Conservation (phyloP, 441 rosid genomes). For the Erodium texanum region DNA sequence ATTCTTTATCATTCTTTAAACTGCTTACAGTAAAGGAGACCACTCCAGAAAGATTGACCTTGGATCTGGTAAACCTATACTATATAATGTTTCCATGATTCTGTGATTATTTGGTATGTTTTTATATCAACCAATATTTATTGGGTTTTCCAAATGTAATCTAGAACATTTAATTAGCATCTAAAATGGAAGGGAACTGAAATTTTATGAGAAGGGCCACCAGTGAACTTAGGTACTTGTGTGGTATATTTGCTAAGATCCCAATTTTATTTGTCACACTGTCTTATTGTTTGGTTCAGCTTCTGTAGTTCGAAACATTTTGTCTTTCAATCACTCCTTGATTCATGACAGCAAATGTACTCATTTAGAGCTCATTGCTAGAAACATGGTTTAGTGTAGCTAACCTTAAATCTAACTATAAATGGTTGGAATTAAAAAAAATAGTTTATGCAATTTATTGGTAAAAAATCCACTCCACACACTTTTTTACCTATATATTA, state of each 20-base stretch:
- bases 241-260: not conserved
- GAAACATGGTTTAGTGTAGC: not conserved
- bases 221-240: not conserved
- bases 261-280: not conserved
- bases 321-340: not conserved
- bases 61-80: constrained; percentile 19
- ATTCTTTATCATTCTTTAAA: constrained; percentile 19
- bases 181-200: not conserved
- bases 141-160: not conserved
- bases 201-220: not conserved
- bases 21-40: no score
- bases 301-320: not conserved
- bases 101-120: not conserved
- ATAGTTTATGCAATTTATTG: not conserved
- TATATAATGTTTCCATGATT: constrained; percentile 8
- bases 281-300: not conserved
- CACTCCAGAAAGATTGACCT: not conserved
- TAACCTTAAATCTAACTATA: not conserved
- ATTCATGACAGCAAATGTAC: not conserved
- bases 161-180: not conserved
- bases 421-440: no score
- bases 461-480: not conserved
- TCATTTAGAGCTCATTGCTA: not conserved
- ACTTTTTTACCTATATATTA: not conserved
- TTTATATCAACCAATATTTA: not conserved